Evolutionary conservation across 2,329 filamentous ascomycete species (phyloP), one percentile per base, ranked within the genome.

Genomic region (Fusarium torreyae): DNA sequence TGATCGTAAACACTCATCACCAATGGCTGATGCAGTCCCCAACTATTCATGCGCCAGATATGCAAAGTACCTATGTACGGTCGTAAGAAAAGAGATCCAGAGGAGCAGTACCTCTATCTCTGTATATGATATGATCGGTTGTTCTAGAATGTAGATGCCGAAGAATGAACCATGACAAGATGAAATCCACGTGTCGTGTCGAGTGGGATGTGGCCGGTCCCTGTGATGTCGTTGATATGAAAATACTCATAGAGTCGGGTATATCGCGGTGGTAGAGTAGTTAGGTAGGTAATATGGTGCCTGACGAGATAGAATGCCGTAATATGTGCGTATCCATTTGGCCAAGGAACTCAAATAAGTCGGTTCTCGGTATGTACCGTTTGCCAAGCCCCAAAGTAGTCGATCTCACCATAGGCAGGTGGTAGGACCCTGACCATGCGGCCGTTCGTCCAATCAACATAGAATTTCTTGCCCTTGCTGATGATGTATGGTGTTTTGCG

Each of bases 401-500:
- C 82, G 46, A 82, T 78, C 71, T 87, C 85, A 40, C 84, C 84
- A 71, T 88, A 89, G 7, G 80, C 81, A 3, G 87, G 87, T 13
- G 87, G 87, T 18, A 84, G 78, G 20, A 87, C 85, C 17, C 84
- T 80, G 28, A 83, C 81, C 82, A 87, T 85, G 57, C 82, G 82
- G 38, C 87, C 87, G 17, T 86, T 88, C 15, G 78, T 77, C 87
- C 87, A 89, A 79, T 89, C 87, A 43, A 89, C 85, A 62, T 83
- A 83, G 86, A 86, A 89, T 72, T 86, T 82, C 74, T 86, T 87
- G 42, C 86, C 87, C 66, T 85, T 83, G 76, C 81, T 81, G 71
- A 89, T 83, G 58, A 89, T 83, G 68, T 86, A 86, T 71, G 87
- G 86, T 63, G 83, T 86, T 75, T 89, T 88, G 53, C 87, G 81